A percentile compares a stretch with the other conserved stretches of the same genome.
Evolutionary conservation across 2,329 filamentous ascomycete genomes (phyloP).

Genomic region (Pyricularia grisea): DNA sequence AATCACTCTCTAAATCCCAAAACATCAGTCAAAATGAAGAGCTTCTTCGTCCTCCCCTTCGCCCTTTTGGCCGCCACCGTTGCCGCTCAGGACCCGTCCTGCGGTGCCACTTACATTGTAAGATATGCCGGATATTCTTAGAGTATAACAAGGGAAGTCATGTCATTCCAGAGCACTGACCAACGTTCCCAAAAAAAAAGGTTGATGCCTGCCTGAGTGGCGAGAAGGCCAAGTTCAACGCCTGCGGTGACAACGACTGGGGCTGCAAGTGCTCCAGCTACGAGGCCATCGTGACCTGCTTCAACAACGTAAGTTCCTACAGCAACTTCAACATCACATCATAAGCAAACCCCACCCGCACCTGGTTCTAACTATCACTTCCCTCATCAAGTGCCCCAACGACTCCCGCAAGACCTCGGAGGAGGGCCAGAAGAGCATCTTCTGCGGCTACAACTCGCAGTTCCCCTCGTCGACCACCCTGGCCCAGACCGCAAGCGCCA

Average conservation of each 20-base stretch:
- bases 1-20: not conserved
- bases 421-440: constrained; percentile 28
- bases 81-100: constrained; percentile 8
- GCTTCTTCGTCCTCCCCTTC: constrained; percentile 5
- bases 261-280: constrained; percentile 36
- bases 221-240: constrained; percentile 27
- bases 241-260: constrained; percentile 31
- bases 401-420: constrained; percentile 27
- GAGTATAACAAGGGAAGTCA: too few species aligned
- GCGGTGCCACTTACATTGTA: constrained; percentile 11
- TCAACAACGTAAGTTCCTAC: constrained; percentile 1
- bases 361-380: not conserved
- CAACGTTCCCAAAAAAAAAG: not conserved
- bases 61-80: constrained; percentile 7
- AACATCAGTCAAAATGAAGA: constrained; percentile 5
- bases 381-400: constrained; percentile 41
- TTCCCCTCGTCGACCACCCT: constrained; percentile 23
- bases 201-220: constrained; percentile 12
- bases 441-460: constrained; percentile 35
- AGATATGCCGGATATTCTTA: not conserved
- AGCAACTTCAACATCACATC: too few species aligned
- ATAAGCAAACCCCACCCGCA: not conserved
- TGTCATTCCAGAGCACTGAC: too few species aligned
- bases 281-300: constrained; percentile 33
- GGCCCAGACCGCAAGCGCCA: constrained; percentile 16